Evolutionary conservation across 164 flowering plant species (phyloP).

Genomic region (Tinospora cordifolia): DNA sequence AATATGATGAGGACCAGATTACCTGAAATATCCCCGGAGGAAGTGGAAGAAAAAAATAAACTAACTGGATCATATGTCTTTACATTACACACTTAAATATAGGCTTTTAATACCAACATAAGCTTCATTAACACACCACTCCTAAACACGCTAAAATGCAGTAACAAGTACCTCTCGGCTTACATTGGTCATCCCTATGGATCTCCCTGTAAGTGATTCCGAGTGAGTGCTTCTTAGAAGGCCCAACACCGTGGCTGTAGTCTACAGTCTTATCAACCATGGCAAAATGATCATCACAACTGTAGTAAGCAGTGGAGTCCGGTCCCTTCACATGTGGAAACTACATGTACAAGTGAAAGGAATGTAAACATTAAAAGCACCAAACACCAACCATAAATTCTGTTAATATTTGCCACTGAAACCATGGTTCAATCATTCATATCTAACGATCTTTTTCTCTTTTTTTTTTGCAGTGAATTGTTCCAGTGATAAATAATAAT

Average conservation of each 20-base stretch:
- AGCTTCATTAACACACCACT: too few species aligned
- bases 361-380: neutral
- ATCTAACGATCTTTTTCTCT: too few species aligned
- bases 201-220: constrained; percentile 10
- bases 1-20: neutral
- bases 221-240: constrained; percentile 17
- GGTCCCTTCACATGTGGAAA: constrained; percentile 36
- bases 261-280: constrained; percentile 28
- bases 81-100: too few species aligned
- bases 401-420: neutral
- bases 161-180: constrained; percentile 27
- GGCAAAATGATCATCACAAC: constrained; percentile 53
- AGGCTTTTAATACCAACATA: too few species aligned
- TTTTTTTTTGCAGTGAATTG: too few species aligned
- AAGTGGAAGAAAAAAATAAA: neutral
- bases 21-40: neutral
- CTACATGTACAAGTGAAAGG: constrained; percentile 8
- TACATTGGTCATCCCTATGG: constrained; percentile 12
- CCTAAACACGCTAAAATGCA: neutral
- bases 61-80: too few species aligned
- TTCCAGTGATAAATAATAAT: too few species aligned
- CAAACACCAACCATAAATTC: neutral
- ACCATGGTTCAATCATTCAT: too few species aligned
- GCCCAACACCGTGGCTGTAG: constrained; percentile 20
- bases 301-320: constrained; percentile 46